Percentiles rank a stretch among this genome's conserved stretches.
phyloP scores from a whole-genome alignment of 2,329 filamentous ascomycete species.

The Cytospora paraplurivora region DNA sequence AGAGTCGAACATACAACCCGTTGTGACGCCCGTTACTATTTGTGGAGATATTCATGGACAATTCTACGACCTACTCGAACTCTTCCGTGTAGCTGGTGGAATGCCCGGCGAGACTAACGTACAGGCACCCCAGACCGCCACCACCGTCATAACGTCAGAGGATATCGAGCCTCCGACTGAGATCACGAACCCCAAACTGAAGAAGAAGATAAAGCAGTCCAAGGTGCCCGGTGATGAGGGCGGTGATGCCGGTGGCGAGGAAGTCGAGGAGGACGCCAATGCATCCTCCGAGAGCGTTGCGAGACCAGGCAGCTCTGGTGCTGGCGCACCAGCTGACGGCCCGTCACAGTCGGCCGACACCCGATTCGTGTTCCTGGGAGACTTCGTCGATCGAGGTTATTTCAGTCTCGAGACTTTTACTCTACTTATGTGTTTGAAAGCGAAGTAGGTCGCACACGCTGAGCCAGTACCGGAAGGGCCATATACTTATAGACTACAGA shows the following conservation, averaged over 20 bases:
- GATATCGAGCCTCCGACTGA: constrained; percentile 89
- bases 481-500: constrained; percentile 49
- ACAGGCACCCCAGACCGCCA: constrained; percentile 67
- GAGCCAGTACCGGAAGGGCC: constrained; percentile 13
- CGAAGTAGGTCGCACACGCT: constrained; percentile 49
- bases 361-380: constrained; percentile 68
- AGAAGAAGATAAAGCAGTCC: constrained; percentile 77
- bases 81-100: constrained; percentile 93
- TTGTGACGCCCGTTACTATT: constrained; percentile 92
- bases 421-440: constrained; percentile 91
- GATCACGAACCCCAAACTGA: constrained; percentile 84
- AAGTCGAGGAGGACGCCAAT: constrained; percentile 51
- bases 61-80: constrained; percentile 95
- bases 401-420: constrained; percentile 99
- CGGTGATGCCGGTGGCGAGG: constrained; percentile 41
- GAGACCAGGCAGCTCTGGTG: constrained; percentile 39
- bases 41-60: constrained; percentile 99
- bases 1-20: constrained; percentile 99
- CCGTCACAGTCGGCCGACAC: constrained; percentile 54
- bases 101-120: constrained; percentile 85
- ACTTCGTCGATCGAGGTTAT: constrained; percentile 96
- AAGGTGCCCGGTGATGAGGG: constrained; percentile 44
- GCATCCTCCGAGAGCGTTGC: constrained; percentile 51
- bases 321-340: constrained; percentile 40
- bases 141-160: constrained; percentile 80